These are phyloP conservation scores for Aspergillus piperis DNA, from an alignment of 2,329 filamentous ascomycete species.

Conservation along the genomic window DNA sequence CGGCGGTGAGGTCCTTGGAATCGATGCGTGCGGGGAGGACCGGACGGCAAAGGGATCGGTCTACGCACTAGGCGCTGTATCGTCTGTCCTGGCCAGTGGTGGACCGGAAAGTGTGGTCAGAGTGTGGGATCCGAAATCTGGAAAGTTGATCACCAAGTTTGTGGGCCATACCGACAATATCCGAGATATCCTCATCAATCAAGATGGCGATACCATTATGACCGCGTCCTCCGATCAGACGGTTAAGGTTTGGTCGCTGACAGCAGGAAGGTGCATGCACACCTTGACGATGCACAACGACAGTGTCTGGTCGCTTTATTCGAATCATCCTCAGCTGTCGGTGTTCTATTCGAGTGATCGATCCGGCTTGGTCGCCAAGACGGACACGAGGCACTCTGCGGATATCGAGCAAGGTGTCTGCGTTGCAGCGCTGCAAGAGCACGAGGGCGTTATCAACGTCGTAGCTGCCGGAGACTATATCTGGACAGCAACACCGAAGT, in stretches of 20 bases:
- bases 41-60: slow-evolving; percentile 87
- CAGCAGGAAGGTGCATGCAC: slow-evolving; percentile 92
- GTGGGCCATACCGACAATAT: slow-evolving; percentile 96
- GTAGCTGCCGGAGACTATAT: slow-evolving; percentile 70
- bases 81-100: slow-evolving; percentile 82
- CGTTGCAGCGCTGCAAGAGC: slow-evolving; percentile 87
- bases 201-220: slow-evolving; percentile 86
- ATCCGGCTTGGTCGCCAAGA: slow-evolving; percentile 92
- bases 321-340: slow-evolving; percentile 78
- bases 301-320: slow-evolving; percentile 94
- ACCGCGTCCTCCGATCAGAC: slow-evolving; percentile 95
- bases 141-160: slow-evolving; percentile 91
- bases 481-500: slow-evolving; percentile 87
- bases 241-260: slow-evolving; percentile 96
- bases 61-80: slow-evolving; percentile 81
- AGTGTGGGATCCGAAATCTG: slow-evolving; percentile 86
- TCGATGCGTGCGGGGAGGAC: slow-evolving; percentile 75
- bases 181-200: slow-evolving; percentile 83
- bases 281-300: slow-evolving; percentile 99
- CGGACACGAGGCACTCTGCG: slow-evolving; percentile 74
- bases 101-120: slow-evolving; percentile 92
- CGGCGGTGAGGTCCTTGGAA: slow-evolving; percentile 79
- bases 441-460: slow-evolving; percentile 67
- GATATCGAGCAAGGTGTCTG: slow-evolving; percentile 87
- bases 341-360: slow-evolving; percentile 95